These are phyloP conservation scores for Casaregolazyma lundiana DNA, from an alignment of 1,139 yeast species.

Conservation along the genomic window DNA sequence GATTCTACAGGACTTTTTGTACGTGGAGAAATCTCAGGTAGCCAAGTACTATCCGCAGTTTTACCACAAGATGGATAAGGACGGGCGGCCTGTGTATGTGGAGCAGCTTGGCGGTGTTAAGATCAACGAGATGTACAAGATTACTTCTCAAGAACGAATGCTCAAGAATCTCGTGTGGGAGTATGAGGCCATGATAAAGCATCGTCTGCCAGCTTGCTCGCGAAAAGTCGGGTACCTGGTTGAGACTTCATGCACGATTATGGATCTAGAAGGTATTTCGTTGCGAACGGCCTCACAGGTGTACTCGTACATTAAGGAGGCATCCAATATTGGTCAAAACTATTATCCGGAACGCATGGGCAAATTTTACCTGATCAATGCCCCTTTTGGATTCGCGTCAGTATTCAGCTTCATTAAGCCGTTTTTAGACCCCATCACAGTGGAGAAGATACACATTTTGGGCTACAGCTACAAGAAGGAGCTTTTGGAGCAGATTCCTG, in stretches of 20 bases:
- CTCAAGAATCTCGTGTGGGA: slow-evolving; percentile 95
- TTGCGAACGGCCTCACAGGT: slow-evolving; percentile 80
- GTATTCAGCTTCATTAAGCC: slow-evolving; percentile 90
- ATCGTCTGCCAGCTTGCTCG: slow-evolving; percentile 91
- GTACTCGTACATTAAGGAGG: slow-evolving; percentile 82
- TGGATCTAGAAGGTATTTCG: slow-evolving; percentile 93
- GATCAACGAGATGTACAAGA: slow-evolving; percentile 83
- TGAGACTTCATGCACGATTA: slow-evolving; percentile 93
- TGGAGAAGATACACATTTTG: slow-evolving; percentile 84
- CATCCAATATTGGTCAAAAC: slow-evolving; percentile 91
- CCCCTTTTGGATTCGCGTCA: slow-evolving; percentile 95
- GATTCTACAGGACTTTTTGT: slow-evolving; percentile 78
- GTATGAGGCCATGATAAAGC: slow-evolving; percentile 80
- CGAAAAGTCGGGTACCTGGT: slow-evolving; percentile 72
- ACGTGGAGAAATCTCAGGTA: slow-evolving; percentile 84
- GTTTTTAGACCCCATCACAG: slow-evolving; percentile 97
- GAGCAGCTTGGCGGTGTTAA: slow-evolving; percentile 93
- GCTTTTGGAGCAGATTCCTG: slow-evolving; percentile 85
- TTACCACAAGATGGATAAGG: slow-evolving; percentile 94
- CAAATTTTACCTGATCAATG: slow-evolving; percentile 88
- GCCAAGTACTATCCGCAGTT: slow-evolving; percentile 93
- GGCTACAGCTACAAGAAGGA: slow-evolving; percentile 77
- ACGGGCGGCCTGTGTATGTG: slow-evolving; percentile 91
- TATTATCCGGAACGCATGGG: slow-evolving; percentile 99
- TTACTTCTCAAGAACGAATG: slow-evolving; percentile 96